Conservation (phyloP, 257 asterid genomes). For the Salvia miltiorrhiza region DNA sequence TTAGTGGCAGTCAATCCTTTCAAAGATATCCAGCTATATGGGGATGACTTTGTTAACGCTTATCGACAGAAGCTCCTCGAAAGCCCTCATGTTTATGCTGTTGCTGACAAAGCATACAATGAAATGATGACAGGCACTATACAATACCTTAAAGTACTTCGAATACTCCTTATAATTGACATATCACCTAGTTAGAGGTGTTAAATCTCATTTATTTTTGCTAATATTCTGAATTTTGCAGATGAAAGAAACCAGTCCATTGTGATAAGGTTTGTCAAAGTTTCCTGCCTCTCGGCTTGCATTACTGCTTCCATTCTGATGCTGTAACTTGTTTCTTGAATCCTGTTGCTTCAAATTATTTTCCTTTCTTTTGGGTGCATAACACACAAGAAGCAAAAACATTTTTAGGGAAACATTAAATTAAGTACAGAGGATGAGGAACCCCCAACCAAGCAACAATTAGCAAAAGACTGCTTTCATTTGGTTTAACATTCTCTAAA, state of each 20-base stretch:
- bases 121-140: slow-evolving; percentile 76
- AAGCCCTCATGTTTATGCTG: slow-evolving; percentile 87
- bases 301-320: slow-evolving; percentile 18
- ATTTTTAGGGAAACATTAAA: not conserved
- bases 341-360: not conserved
- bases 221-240: slow-evolving; percentile 42
- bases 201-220: slow-evolving; percentile 21
- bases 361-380: not conserved
- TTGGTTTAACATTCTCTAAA: not conserved
- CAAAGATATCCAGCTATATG: slow-evolving; percentile 68
- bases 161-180: slow-evolving; percentile 17
- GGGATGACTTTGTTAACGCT: slow-evolving; percentile 58
- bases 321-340: slow-evolving; percentile 10
- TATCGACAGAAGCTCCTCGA: slow-evolving; percentile 65
- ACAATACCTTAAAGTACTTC: slow-evolving; percentile 28
- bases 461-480: not conserved
- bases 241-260: slow-evolving; percentile 81
- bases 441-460: not conserved
- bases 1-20: slow-evolving; percentile 86
- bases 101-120: slow-evolving; percentile 68
- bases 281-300: slow-evolving; percentile 15
- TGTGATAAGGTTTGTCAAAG: slow-evolving; percentile 69
- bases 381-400: not conserved
- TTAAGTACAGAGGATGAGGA: not conserved
- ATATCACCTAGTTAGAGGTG: slow-evolving; percentile 14